A percentile compares a stretch with the other conserved stretches of the same genome.
Evolutionary conservation across 2,329 filamentous ascomycete genomes (phyloP).

Genomic region (Phoma sp.): DNA sequence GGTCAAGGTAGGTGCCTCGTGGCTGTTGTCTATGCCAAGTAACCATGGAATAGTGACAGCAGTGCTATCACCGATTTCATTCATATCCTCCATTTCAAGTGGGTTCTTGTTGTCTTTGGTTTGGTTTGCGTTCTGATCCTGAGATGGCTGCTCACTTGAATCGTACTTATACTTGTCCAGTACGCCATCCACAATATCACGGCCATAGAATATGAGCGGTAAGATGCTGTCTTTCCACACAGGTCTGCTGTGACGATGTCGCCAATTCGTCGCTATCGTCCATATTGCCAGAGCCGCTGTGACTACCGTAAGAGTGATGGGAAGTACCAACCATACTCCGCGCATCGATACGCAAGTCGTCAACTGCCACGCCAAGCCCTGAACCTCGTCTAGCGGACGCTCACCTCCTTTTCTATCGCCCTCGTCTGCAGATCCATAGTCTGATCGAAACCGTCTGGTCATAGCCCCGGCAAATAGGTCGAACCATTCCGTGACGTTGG

Average conservation of each 20-base stretch:
- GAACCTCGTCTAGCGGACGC: not conserved
- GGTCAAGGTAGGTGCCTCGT: no score
- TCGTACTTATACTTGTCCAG: no score
- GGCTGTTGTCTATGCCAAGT: no score
- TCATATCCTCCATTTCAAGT: no score
- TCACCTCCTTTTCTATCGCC: not conserved
- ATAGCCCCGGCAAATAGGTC: not conserved
- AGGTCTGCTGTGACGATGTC: not conserved
- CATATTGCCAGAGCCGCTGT: not conserved
- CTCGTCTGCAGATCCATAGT: not conserved
- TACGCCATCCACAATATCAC: not conserved
- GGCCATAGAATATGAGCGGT: not conserved
- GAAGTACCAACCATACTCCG: not conserved
- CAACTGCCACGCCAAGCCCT: not conserved
- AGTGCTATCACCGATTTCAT: no score
- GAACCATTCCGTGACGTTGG: not conserved
- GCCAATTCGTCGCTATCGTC: not conserved
- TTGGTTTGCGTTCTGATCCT: no score
- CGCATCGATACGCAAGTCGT: not conserved
- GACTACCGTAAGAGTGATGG: not conserved
- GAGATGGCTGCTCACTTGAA: no score
- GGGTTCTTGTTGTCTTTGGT: no score
- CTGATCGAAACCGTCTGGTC: not conserved
- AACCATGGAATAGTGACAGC: no score
- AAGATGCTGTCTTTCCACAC: conserved; percentile 8